phyloP scores from a whole-genome alignment of 2,329 filamentous ascomycete species.

The Colletotrichum sp. region DNA sequence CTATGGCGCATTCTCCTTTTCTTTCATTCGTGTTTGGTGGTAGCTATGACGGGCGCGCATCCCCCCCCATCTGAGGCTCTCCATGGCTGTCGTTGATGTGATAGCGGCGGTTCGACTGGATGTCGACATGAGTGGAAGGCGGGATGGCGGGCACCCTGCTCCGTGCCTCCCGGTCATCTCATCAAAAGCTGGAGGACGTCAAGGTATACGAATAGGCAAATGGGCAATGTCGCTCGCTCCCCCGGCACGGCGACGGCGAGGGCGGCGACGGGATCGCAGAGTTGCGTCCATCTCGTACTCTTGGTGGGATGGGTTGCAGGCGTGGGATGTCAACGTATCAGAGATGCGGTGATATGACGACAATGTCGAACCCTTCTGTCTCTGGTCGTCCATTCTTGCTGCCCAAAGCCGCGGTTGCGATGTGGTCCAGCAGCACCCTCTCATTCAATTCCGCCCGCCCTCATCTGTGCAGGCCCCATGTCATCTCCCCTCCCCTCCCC shows the following conservation, averaged over 20 bases:
- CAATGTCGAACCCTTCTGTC: slow-evolving; percentile 12
- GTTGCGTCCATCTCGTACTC: background rate
- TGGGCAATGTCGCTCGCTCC: background rate
- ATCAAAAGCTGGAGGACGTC: background rate
- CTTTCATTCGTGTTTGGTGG: background rate
- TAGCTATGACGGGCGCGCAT: background rate
- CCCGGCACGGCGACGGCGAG: background rate
- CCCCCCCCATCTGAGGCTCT: background rate
- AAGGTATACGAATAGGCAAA: background rate
- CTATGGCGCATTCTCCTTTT: background rate
- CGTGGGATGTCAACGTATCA: slow-evolving; percentile 2
- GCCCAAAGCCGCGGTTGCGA: slow-evolving; percentile 12
- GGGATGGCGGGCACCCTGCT: background rate
- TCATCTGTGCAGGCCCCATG: slow-evolving; percentile 11
- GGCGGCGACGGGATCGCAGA: background rate
- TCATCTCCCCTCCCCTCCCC: slow-evolving; percentile 11
- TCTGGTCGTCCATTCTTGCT: slow-evolving; percentile 2
- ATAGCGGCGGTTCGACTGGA: background rate
- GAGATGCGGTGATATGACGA: slow-evolving; percentile 18
- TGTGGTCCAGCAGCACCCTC: slow-evolving; percentile 15
- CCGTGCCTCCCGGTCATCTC: background rate
- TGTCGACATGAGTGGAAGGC: background rate
- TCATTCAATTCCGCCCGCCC: slow-evolving; percentile 14
- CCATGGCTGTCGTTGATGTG: background rate
- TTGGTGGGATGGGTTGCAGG: background rate